Conservation (phyloP, 306 rosid species). For the Malus fusca region DNA sequence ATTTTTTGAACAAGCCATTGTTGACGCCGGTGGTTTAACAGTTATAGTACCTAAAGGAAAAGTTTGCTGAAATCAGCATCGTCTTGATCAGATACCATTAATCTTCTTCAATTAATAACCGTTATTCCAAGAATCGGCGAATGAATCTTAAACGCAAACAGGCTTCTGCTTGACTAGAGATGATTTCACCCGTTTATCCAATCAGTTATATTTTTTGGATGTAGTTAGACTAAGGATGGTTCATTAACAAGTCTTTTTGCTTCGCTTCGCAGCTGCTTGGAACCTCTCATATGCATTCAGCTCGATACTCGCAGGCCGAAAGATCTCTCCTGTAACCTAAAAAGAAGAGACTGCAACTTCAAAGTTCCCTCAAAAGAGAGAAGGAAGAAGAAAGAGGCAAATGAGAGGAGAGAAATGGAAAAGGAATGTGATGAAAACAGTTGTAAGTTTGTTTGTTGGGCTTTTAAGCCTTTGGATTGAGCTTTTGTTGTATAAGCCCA, state of each 20-base stretch:
- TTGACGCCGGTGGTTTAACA: conserved; percentile 49
- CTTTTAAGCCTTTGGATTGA: too few relatives aligned
- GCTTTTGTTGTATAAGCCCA: too few relatives aligned
- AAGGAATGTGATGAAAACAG: too few relatives aligned
- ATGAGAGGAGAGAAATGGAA: too few relatives aligned
- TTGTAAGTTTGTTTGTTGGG: too few relatives aligned
- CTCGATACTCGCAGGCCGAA: too few relatives aligned
- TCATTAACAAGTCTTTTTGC: background rate
- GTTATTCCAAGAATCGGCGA: background rate
- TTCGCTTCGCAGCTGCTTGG: background rate
- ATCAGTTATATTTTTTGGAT: background rate
- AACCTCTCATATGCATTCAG: background rate
- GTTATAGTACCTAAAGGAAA: background rate
- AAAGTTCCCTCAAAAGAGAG: too few relatives aligned
- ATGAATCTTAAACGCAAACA: background rate
- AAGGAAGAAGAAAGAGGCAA: too few relatives aligned
- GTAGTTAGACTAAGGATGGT: background rate
- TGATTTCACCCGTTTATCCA: background rate
- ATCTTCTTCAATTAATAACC: background rate
- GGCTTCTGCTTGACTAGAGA: background rate
- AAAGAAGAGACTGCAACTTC: too few relatives aligned
- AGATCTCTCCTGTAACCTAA: too few relatives aligned
- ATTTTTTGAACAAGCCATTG: conserved; percentile 64
- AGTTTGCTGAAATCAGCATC: background rate
- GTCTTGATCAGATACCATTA: background rate